Base-by-base conservation (phyloP, 1,139 yeast species). In the Nakaseomyces delphensis region DNA sequence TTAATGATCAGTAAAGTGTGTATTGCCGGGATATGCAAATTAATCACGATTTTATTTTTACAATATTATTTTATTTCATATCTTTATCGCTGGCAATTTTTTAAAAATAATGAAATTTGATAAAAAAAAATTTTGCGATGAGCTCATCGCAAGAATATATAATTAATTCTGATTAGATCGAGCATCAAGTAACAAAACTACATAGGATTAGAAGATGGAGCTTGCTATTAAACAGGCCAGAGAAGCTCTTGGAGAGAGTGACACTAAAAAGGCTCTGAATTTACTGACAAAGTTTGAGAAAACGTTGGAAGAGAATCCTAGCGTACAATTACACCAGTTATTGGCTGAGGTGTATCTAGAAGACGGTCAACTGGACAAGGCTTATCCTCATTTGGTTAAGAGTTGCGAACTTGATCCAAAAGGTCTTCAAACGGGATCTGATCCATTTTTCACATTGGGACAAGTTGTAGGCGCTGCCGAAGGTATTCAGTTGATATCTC, bases 361-460 rank as follows among this genome's bases (percentile, higher is more conserved):
- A 60, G 70, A 71, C 44, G 86, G 87, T 47, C 78, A 83, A 49
- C 75, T 89, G 42, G 93, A 84, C 51, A 70, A 72, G 44, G 96
- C 96, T 0, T 84, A 79, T 59, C 73, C 77, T 4, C 67, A 78
- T 19, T 68, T 89, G 40, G 63, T 64, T n/a, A 66, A 65, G 42
- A 79, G 89, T 1, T 79, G 91, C 46, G 74, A 76, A 49, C 49
- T 81, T 41, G 97, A 89, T 60, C 78, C 84, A 4, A 63, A 68
- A 1, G 95, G 84, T 1, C 52, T 62, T 1, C 55, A 64, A 39
- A 94, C 91, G 1, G 63, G 64, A 3, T 74, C 74, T 32, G 95
- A 85, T 58, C 89, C 89, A 65, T 89, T 83, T 59, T 71, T 91
- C 45, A 86, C 91, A 65, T 68, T 89, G 51, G 99, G 96, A 1